Evolutionary conservation across 2,329 filamentous ascomycete species (phyloP).

Genomic region (Knufia petricola): DNA sequence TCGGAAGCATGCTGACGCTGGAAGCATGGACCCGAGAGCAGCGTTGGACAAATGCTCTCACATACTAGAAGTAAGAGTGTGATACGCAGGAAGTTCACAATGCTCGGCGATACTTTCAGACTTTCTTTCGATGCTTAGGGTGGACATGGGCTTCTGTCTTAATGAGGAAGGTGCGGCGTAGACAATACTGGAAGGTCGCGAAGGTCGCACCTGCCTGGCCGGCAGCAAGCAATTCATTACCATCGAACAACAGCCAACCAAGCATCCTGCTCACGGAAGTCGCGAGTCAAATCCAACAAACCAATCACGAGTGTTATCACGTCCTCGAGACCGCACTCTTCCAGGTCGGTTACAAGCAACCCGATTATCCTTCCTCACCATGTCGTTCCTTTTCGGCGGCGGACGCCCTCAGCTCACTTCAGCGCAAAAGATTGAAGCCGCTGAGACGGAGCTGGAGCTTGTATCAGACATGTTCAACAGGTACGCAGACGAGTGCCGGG

Average conservation of each 20-base stretch:
- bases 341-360: not conserved
- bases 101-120: no score
- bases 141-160: no score
- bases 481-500: slow-evolving; percentile 52
- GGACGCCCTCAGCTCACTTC: slow-evolving; percentile 74
- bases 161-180: not conserved
- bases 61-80: not conserved
- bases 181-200: not conserved
- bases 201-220: not conserved
- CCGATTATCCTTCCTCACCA: slow-evolving; percentile 31
- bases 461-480: slow-evolving; percentile 97
- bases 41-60: not conserved
- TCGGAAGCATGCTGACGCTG: slow-evolving; percentile 8
- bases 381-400: slow-evolving; percentile 66
- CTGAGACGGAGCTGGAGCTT: slow-evolving; percentile 91
- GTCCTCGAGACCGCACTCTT: not conserved
- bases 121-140: no score
- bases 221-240: not conserved
- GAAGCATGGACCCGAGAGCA: slow-evolving; percentile 7
- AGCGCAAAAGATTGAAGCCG: slow-evolving; percentile 92
- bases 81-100: not conserved
- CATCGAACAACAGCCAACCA: not conserved
- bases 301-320: not conserved
- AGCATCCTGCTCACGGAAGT: not conserved
- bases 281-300: not conserved